These are phyloP conservation scores for Aphanomyces euteiches DNA, from an alignment of 352 stramenopile genomes.

Conservation along the genomic window DNA sequence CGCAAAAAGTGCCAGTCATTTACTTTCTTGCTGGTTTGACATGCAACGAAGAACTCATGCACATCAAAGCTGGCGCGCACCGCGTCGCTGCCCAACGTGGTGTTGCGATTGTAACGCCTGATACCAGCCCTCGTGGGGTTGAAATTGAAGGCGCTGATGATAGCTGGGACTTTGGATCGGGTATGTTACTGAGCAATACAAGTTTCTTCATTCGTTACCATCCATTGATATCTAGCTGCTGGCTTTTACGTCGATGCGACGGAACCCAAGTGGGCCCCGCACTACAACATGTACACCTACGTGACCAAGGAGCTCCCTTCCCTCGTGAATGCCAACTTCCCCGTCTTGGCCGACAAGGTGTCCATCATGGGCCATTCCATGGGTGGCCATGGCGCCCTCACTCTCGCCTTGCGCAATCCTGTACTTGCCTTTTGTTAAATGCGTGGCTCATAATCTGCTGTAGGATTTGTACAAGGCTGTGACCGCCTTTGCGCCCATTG, in stretches of 20 bases:
- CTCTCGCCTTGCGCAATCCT: conserved; percentile 89
- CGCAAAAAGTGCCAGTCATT: conserved; percentile 76
- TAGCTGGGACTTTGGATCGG: conserved; percentile 94
- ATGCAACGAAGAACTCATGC: conserved; percentile 94
- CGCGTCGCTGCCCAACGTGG: conserved; percentile 83
- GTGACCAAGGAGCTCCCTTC: conserved; percentile 93
- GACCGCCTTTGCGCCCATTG: conserved; percentile 95
- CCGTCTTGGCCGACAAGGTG: conserved; percentile 69
- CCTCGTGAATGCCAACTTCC: conserved; percentile 87
- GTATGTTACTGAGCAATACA: conserved; percentile 25
- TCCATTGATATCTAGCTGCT: conserved; percentile 40
- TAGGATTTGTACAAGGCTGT: conserved; percentile 88
- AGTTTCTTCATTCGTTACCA: neutral
- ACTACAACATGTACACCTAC: conserved; percentile 99
- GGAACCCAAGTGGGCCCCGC: conserved; percentile 82
- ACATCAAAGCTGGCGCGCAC: conserved; percentile 94
- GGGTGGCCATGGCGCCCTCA: conserved; percentile 95
- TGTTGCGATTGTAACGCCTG: conserved; percentile 93
- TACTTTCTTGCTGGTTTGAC: conserved; percentile 97
- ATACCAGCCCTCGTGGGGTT: conserved; percentile 93
- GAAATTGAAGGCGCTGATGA: conserved; percentile 92
- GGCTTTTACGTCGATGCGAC: conserved; percentile 98
- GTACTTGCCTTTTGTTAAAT: conserved; percentile 32
- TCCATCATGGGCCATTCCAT: conserved; percentile 97
- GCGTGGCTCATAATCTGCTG: conserved; percentile 15